A percentile compares a stretch with the other conserved stretches of the same genome.
Evolutionary conservation across 2,329 filamentous ascomycete species (phyloP).

Genomic region (Lasiodiplodia gonubiensis): DNA sequence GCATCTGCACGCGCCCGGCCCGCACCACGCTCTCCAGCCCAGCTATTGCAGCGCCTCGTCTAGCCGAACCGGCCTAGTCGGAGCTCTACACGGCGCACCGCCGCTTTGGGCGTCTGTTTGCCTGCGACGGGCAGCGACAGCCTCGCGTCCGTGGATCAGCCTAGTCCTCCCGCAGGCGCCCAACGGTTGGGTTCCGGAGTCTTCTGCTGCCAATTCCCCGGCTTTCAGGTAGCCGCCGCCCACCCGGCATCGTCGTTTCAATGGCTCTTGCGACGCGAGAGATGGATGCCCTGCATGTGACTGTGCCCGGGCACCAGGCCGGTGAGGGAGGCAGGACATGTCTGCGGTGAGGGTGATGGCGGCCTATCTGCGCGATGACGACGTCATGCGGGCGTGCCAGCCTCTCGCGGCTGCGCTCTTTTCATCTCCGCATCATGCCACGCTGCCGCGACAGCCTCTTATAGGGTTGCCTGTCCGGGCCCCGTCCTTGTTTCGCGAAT

Average conservation of each 20-base stretch:
- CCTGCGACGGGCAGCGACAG: constrained; percentile 6
- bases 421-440: constrained; percentile 21
- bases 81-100: not conserved
- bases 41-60: not conserved
- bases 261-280: constrained; percentile 2
- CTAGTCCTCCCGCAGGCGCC: constrained; percentile 15
- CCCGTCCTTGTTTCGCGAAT: constrained; percentile 25
- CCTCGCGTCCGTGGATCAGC: constrained; percentile 15
- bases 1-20: constrained; percentile 2
- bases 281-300: constrained; percentile 21
- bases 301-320: constrained; percentile 1
- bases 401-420: not conserved
- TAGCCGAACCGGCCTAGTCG: not conserved
- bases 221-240: constrained; percentile 14
- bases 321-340: constrained; percentile 4
- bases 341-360: constrained; percentile 13
- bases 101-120: constrained; percentile 11
- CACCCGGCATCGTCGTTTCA: constrained; percentile 4
- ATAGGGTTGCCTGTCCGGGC: constrained; percentile 21
- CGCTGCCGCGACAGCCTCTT: constrained; percentile 11
- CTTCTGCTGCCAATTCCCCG: not conserved
- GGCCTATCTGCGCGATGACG: constrained; percentile 19
- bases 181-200: constrained; percentile 7
- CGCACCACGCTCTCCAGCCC: not conserved
- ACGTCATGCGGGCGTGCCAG: constrained; percentile 1